Conservation (phyloP, 805 yeast species). For the Cyberlindnera nakhonratchasimensis region DNA sequence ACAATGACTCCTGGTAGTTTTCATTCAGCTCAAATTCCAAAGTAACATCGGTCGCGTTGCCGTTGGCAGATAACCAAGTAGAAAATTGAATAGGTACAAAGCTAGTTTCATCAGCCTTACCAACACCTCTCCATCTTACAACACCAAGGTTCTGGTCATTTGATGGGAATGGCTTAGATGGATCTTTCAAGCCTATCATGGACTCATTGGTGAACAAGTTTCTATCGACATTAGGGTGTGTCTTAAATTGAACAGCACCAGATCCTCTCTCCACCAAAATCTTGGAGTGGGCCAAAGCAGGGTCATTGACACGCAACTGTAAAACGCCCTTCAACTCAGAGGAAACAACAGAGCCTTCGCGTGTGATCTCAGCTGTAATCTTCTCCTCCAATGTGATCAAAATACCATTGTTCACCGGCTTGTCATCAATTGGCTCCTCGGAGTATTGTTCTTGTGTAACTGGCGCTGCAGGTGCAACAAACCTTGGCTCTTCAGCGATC, state of each 20-base stretch:
- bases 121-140: conserved; percentile 83
- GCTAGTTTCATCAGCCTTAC: conserved; percentile 52
- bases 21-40: conserved; percentile 79
- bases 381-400: conserved; percentile 75
- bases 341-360: conserved; percentile 72
- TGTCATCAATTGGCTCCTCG: conserved; percentile 23
- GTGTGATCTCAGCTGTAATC: conserved; percentile 68
- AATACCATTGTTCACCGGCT: conserved; percentile 65
- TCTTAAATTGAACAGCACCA: conserved; percentile 67
- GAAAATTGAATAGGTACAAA: conserved; percentile 68
- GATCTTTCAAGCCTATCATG: conserved; percentile 72
- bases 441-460: background rate
- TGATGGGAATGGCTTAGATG: conserved; percentile 78
- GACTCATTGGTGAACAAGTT: conserved; percentile 53
- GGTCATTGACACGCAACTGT: conserved; percentile 79
- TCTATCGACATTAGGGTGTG: conserved; percentile 95
- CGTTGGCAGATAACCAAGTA: conserved; percentile 77
- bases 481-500: conserved; percentile 26
- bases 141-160: conserved; percentile 90
- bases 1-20: conserved; percentile 43
- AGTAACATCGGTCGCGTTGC: conserved; percentile 66
- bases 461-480: conserved; percentile 15
- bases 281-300: conserved; percentile 64
- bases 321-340: conserved; percentile 89
- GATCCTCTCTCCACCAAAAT: conserved; percentile 52